Percentiles rank a stretch among this genome's conserved stretches.
These are phyloP conservation scores for Polyporus arcularius DNA, from an alignment of 768 basidiomycete genomes.

Conservation along the genomic window DNA sequence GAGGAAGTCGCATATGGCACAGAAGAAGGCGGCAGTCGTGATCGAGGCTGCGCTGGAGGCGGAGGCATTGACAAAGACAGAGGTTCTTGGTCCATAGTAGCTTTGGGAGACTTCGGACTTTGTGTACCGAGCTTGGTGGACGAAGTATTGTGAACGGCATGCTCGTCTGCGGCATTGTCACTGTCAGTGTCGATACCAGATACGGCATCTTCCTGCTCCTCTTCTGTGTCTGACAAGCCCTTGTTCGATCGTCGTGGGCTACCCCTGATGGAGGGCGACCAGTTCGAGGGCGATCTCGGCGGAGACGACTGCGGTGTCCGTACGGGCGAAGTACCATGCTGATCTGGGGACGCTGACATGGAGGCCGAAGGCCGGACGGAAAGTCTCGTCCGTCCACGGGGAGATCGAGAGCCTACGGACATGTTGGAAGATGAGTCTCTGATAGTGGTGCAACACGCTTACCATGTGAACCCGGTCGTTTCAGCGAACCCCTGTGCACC, in stretches of 20 bases:
- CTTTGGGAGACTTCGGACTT: neutral
- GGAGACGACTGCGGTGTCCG: neutral
- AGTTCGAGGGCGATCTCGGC: slow-evolving; percentile 18
- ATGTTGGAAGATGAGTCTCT: no score
- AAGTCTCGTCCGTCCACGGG: no score
- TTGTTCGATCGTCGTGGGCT: neutral
- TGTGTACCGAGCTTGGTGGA: neutral
- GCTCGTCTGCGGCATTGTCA: neutral
- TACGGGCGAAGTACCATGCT: neutral
- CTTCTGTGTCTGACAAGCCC: slow-evolving; percentile 9
- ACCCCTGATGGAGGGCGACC: slow-evolving; percentile 19
- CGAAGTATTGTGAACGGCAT: neutral
- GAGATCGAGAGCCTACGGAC: no score
- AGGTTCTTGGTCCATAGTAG: neutral
- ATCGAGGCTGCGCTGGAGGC: neutral
- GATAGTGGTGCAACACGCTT: no score
- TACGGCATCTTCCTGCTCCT: neutral
- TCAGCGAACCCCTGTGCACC: no score
- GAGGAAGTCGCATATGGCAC: slow-evolving; percentile 8
- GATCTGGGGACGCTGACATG: neutral
- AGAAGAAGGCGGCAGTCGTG: neutral
- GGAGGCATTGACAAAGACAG: slow-evolving; percentile 1
- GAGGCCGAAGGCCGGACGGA: neutral
- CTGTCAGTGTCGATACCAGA: neutral
- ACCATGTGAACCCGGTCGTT: no score